phyloP scores from a whole-genome alignment of 768 basidiomycete genomes.

The Leccinum longicurvipes region DNA sequence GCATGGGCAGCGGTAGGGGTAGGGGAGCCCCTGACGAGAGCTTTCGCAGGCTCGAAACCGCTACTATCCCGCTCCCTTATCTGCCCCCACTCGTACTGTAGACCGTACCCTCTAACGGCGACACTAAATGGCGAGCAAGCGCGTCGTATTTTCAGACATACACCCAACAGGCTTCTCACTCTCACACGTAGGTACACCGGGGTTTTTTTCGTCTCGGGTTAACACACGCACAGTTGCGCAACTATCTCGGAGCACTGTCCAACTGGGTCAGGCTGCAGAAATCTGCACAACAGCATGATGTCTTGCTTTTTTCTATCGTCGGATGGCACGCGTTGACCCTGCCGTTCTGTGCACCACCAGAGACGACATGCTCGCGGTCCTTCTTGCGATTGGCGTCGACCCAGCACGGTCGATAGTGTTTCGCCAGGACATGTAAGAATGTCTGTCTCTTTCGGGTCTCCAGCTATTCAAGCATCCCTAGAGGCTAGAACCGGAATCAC shows the following conservation, averaged over 20 bases:
- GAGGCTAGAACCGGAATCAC: slow-evolving; percentile 84
- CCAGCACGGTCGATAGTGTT: slow-evolving; percentile 72
- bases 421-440: slow-evolving; percentile 79
- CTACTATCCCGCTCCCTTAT: too few relatives aligned
- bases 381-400: slow-evolving; percentile 85
- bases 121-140: slow-evolving; percentile 10
- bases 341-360: slow-evolving; percentile 54
- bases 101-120: background rate
- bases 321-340: slow-evolving; percentile 94
- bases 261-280: slow-evolving; percentile 87
- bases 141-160: slow-evolving; percentile 83
- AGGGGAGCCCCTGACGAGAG: too few relatives aligned
- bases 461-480: slow-evolving; percentile 26
- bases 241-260: slow-evolving; percentile 85
- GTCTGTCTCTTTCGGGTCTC: background rate
- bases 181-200: slow-evolving; percentile 64
- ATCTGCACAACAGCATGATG: slow-evolving; percentile 52
- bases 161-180: slow-evolving; percentile 90
- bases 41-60: too few relatives aligned
- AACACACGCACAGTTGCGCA: slow-evolving; percentile 67
- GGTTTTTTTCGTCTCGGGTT: background rate
- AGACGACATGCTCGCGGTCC: slow-evolving; percentile 73
- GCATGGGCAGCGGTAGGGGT: too few relatives aligned
- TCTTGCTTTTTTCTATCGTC: slow-evolving; percentile 81
- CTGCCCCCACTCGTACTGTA: too few relatives aligned